Evolutionary conservation across 2,329 filamentous ascomycete genomes (phyloP), one percentile per base, ranked within the genome.

Genomic region (Trichoderma guizhouense): DNA sequence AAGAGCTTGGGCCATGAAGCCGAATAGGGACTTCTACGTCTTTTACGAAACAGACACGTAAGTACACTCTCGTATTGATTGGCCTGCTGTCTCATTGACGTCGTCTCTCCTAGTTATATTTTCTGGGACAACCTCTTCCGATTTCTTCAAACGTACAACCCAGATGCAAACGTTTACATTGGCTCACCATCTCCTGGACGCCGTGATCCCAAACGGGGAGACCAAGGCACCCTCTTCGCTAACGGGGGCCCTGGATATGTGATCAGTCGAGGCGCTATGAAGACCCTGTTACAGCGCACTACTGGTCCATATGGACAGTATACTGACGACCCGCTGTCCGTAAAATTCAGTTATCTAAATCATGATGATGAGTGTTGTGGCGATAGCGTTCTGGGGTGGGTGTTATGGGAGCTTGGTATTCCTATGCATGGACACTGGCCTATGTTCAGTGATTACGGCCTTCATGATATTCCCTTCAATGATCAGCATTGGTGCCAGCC

Each of bases 31-130:
- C 55, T 88, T 87, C 83, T 88, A 87, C 74, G 82, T 89, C 69
- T 87, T 88, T 76, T 84, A 87, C 60, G 87, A 89, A 74, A 85
- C 86, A 3, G 87, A 89, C 76, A 89, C 86, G 62, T 87, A 83
- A 73, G 80, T 80, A 15, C 24, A 18, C 32, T 39, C 32, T 7
- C 7, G 7, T 57, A 21, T 14, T 11, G 30, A 28, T 58, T 64
- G 32, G 4, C 34, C 34, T 7, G 28, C 21, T 61, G 21, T 26
- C n/a, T n/a, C 62, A 60, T 66, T 66, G 72, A 69, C 39, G 11
- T 21, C 47, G 18, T 58, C 8, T 24, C 11, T 55, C 26, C 21
- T 18, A 72, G 71, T 3, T 72, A 72, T 26, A 55, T 72, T 7
- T 58, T 67, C 61, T 69, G 74, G 79, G 81, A 82, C 74, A 86